Evolutionary conservation across 208 protist genomes (phyloP).

Genomic region (Kentomonas sorsogonicus): DNA sequence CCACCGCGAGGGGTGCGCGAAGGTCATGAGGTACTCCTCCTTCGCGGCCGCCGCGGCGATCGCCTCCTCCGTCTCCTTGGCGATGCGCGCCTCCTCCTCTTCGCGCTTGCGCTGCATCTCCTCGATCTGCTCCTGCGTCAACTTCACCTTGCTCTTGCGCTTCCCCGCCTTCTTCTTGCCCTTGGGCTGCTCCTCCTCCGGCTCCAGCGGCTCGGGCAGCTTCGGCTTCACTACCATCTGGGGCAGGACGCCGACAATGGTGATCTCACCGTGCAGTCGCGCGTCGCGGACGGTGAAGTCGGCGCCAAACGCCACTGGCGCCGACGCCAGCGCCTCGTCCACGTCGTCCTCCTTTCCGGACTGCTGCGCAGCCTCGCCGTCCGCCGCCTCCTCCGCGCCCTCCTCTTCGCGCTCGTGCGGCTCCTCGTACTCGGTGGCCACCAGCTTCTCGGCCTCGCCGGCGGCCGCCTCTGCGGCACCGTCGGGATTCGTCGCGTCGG

Average conservation of each 20-base stretch:
- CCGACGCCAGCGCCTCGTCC: constrained; percentile 13
- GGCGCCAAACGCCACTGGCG: constrained; percentile 26
- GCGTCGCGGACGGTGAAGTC: constrained; percentile 39
- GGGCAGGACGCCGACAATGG: constrained; percentile 51
- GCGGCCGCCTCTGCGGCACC: not conserved
- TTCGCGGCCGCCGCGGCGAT: constrained; percentile 52
- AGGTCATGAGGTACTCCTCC: constrained; percentile 77
- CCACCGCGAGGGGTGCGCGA: constrained; percentile 78
- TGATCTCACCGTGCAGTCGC: constrained; percentile 31
- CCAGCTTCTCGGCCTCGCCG: not conserved
- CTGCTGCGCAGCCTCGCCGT: constrained; percentile 2
- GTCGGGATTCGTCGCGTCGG: not conserved
- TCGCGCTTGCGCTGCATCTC: constrained; percentile 56
- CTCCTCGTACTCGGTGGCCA: not conserved
- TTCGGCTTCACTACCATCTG: constrained; percentile 67
- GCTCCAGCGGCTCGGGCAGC: constrained; percentile 29
- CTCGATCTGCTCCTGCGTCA: constrained; percentile 55
- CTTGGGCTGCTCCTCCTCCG: constrained; percentile 16
- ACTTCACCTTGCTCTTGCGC: constrained; percentile 44
- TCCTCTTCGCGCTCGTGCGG: not conserved
- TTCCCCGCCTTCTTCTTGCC: constrained; percentile 19
- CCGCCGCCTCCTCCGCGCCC: constrained; percentile 4
- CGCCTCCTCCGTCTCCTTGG: constrained; percentile 58
- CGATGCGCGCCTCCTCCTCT: constrained; percentile 47
- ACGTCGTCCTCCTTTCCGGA: constrained; percentile 18